These are phyloP conservation scores for Podaxis sp. DNA, from an alignment of 768 basidiomycete genomes.

Conservation along the genomic window DNA sequence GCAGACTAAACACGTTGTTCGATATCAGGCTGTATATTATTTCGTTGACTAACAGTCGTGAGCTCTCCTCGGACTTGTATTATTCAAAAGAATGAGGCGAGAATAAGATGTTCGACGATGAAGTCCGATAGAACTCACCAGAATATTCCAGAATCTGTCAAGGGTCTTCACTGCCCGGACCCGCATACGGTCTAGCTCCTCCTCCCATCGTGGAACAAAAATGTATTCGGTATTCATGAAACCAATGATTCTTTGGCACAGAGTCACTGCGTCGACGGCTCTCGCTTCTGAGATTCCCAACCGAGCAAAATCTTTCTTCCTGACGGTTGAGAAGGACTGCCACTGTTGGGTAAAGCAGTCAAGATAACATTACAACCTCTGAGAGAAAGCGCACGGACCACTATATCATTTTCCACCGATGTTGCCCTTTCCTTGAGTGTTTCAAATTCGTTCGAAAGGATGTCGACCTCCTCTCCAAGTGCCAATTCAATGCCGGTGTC, in stretches of 20 bases:
- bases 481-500: not conserved
- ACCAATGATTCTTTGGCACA: not conserved
- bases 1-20: not conserved
- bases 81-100: not conserved
- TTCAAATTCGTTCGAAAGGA: not conserved
- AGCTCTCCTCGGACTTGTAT: not conserved
- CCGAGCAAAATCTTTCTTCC: not conserved
- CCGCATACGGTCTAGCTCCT: not conserved
- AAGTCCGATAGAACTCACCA: not conserved
- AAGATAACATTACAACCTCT: not conserved
- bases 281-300: not conserved
- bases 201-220: not conserved
- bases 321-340: not conserved
- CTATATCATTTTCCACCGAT: not conserved
- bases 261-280: not conserved
- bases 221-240: not conserved
- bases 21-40: not conserved
- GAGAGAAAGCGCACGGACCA: not conserved
- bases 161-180: not conserved
- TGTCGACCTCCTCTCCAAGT: not conserved
- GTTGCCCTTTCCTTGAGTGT: not conserved
- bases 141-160: not conserved
- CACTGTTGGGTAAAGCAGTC: not conserved
- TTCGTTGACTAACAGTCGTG: not conserved
- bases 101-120: not conserved